These are phyloP conservation scores for Arthrobotrys sphaeroides DNA, from an alignment of 2,329 filamentous ascomycete genomes.

Conservation along the genomic window DNA sequence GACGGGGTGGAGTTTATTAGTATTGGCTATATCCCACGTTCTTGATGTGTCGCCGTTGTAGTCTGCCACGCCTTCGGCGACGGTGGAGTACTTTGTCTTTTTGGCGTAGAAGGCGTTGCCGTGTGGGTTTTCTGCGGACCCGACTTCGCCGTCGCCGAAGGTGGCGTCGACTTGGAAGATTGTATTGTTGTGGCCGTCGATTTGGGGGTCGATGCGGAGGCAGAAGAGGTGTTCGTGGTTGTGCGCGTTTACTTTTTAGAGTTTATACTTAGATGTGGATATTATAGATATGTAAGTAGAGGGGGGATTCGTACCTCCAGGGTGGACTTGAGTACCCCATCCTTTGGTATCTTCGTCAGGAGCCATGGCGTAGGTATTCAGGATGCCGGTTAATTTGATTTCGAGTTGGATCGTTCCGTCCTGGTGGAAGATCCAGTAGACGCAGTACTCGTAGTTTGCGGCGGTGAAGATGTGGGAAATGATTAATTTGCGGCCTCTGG, in stretches of 20 bases:
- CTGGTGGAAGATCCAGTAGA: conserved; percentile 90
- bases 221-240: conserved; percentile 98
- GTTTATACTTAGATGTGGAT: background rate
- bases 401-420: conserved; percentile 92
- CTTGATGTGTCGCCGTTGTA: conserved; percentile 81
- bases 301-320: conserved; percentile 61
- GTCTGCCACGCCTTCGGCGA: conserved; percentile 75
- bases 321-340: conserved; percentile 92
- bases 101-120: conserved; percentile 90
- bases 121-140: conserved; percentile 82
- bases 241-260: conserved; percentile 76
- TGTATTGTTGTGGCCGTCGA: conserved; percentile 86
- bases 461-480: conserved; percentile 94
- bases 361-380: conserved; percentile 88
- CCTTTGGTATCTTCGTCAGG: conserved; percentile 81
- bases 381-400: conserved; percentile 88
- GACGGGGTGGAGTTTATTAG: conserved; percentile 82
- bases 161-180: conserved; percentile 84
- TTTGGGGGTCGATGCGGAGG: conserved; percentile 83
- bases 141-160: conserved; percentile 75
- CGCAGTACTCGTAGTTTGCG: conserved; percentile 92
- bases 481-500: conserved; percentile 83
- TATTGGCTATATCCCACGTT: conserved; percentile 91
- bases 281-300: background rate
- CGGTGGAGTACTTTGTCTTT: conserved; percentile 79